Base-by-base conservation (phyloP, 306 rosid species). In the Dalbergia cultrata region DNA sequence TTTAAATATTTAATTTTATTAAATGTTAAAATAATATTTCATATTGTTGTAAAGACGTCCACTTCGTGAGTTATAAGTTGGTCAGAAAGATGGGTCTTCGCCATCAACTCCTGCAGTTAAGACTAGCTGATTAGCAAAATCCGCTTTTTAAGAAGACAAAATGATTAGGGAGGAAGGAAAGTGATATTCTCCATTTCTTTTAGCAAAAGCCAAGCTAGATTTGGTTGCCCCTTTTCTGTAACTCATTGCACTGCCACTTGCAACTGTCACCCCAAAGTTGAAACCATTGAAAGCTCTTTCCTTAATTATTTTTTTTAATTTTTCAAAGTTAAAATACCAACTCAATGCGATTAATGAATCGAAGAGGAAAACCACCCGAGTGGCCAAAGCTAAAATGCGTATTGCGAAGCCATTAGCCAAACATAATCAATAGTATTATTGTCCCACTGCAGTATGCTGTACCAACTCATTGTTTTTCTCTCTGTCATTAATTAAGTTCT, bases 121-220 rank as follows among this genome's bases (percentile, higher is more conserved):
- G 71, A 64, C 21, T 49, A 44, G 2, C 50, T 64, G 54, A 78
- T 60, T 39, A 56, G 35, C 56, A 64, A 86, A 79, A 79, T 65
- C 50, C 66, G 68, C 70, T 78, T 70, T 78, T 66, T 9, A 58
- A 54, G 73, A 81, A 74, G 81, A 74, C 83, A 75, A 7, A 3
- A 79, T 80, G 82, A 86, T 86, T 86, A 58, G 13, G 74, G 26
- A 62, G 37, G 14, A 33, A 56, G 66, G 41, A 64, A 49, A 34
- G 41, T 65, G 83, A 86, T 47, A 44, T 79, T 71, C 80, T 52
- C 14, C 71, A 35, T 64, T 74, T 82, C 81, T 82, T 82, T 79
- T 70, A 19, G 75, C 70, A 65, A 79, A 82, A 79, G 85, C 39
- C 70, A 19, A 35, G 13, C 69, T 65, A 79, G 82, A 82, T 79